These are phyloP conservation scores for Cordyceps cicadae DNA, from an alignment of 2,329 filamentous ascomycete species.

Conservation along the genomic window DNA sequence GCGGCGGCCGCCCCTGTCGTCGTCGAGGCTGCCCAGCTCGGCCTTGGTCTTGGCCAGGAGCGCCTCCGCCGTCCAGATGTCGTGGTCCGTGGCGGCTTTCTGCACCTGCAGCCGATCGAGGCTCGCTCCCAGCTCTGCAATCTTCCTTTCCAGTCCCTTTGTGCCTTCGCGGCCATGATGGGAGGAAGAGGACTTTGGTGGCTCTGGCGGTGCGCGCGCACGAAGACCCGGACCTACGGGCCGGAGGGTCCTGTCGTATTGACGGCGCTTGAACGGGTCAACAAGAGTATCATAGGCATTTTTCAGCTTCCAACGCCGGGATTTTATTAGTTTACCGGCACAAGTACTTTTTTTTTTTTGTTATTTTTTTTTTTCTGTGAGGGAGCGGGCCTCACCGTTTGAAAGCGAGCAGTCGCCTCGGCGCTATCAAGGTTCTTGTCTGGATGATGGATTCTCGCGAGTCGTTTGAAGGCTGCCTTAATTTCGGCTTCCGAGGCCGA, in stretches of 20 bases:
- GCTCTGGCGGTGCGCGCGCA: neutral
- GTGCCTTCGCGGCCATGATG: neutral
- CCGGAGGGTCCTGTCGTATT: neutral
- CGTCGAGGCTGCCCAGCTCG: neutral
- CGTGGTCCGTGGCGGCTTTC: neutral
- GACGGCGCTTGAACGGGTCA: neutral
- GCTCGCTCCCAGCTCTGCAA: neutral
- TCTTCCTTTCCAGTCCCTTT: neutral
- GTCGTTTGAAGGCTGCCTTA: neutral
- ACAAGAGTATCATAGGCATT: neutral
- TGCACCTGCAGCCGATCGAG: neutral
- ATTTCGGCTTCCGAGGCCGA: neutral
- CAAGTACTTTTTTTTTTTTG: neutral
- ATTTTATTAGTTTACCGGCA: no score
- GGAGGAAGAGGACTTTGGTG: neutral
- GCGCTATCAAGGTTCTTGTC: neutral
- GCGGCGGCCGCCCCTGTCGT: no score
- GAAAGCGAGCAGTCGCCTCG: neutral
- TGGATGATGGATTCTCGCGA: neutral
- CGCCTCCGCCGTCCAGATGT: neutral
- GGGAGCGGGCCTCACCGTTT: neutral
- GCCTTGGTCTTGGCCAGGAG: neutral
- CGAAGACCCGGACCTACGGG: neutral
- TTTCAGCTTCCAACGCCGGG: neutral
- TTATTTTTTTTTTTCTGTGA: neutral